These are phyloP conservation scores for Fusarium equiseti DNA, from an alignment of 2,329 filamentous ascomycete genomes.

Conservation along the genomic window DNA sequence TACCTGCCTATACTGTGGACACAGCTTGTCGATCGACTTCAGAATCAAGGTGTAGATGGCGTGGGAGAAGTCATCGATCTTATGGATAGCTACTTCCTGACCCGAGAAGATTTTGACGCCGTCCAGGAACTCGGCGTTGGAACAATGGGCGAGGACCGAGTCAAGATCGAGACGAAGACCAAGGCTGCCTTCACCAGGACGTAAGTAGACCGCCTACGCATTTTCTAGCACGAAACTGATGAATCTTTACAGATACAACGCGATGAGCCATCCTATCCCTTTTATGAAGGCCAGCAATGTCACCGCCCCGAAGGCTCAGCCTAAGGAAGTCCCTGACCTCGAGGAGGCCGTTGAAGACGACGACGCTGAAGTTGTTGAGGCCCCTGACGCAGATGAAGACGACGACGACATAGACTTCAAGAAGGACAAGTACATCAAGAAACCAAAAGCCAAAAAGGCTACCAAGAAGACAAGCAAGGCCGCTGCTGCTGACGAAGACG, in stretches of 20 bases:
- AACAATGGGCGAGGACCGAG: conserved; percentile 78
- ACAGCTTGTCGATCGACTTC: conserved; percentile 78
- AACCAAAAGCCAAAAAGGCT: conserved; percentile 78
- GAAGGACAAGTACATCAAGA: conserved; percentile 96
- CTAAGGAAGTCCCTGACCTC: conserved; percentile 86
- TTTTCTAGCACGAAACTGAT: conserved; percentile 10
- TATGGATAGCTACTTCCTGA: conserved; percentile 98
- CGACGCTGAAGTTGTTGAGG: conserved; percentile 71
- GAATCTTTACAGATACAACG: conserved; percentile 76
- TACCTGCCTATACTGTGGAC: conserved; percentile 92
- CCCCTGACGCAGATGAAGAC: conserved; percentile 74
- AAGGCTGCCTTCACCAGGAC: conserved; percentile 90
- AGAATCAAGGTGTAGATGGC: conserved; percentile 82
- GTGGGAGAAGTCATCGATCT: conserved; percentile 88
- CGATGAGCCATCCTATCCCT: conserved; percentile 86
- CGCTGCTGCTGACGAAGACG: conserved; percentile 61
- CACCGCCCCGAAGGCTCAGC: conserved; percentile 75
- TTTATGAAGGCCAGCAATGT: conserved; percentile 95
- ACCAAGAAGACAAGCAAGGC: conserved; percentile 59
- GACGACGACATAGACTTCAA: conserved; percentile 82
- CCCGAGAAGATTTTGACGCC: conserved; percentile 92
- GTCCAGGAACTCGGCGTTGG: conserved; percentile 93
- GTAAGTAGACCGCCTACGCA: conserved; percentile 64
- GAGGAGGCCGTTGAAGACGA: conserved; percentile 97
- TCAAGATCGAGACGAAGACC: conserved; percentile 85